Evolutionary conservation across 257 asterid species (phyloP), one percentile per base, ranked within the genome.

Genomic region (Paraleonurus japonicus): DNA sequence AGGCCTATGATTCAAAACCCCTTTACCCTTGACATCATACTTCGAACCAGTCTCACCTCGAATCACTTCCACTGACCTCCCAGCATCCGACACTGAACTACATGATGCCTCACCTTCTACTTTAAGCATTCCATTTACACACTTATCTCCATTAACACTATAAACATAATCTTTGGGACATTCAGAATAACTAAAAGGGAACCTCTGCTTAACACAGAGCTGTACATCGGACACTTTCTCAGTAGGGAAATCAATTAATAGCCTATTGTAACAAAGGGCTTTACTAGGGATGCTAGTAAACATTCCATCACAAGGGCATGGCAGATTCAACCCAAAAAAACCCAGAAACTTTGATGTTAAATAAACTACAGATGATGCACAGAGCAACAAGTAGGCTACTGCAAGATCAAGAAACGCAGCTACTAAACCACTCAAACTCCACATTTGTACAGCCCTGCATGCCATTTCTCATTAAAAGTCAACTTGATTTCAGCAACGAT

Each of bases 321-420:
- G 96, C 70, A 95, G 84, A 67, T 61, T 55, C 61, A 95, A 72
- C 33, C 98, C 95, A 23, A 88, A 83, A 62, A 89, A 69, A 10
- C 81, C 95, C 67, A 95, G 86, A 80, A 92, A 83, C 53, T 79
- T 89, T 15, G 93, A 81, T 0, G 87, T 89, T 9, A 85, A 47
- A 82, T 66, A 95, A 76, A 87, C 89, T 22, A 80, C 74, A 22
- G 93, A 74, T 26, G 99, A 85, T 72, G 87, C 95, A 74, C 95
- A 91, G 3, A 95, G 84, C 55, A 88, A 80, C 59, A 88, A 78
- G 72, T 86, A 92, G 7, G 90, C 90, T 59, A 92, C 85, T 16
- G 81, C 86, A 22, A 95, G 96, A 87, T 91, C 96, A 84, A 92
- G 82, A 85, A 89, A 89, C 61, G 96, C 93, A 68, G 87, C 92